Percentiles rank a stretch among this genome's conserved stretches.
These are phyloP conservation scores for Achaetomiella virescens DNA, from an alignment of 495 filamentous ascomycete genomes.

Conservation along the genomic window DNA sequence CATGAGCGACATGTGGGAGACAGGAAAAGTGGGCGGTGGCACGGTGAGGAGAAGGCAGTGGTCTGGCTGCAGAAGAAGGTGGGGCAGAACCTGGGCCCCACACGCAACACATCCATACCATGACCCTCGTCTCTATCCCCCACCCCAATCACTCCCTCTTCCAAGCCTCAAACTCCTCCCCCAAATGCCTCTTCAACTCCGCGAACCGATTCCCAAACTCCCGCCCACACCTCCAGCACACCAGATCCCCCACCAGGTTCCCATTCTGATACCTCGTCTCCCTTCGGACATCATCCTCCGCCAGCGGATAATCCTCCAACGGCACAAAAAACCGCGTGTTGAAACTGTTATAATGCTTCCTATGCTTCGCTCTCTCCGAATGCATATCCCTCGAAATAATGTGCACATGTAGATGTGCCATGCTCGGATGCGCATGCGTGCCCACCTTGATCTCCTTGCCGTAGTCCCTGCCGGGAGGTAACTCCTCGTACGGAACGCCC, in stretches of 20 bases:
- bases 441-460: slow-evolving; percentile 67
- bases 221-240: slow-evolving; percentile 80
- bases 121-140: neutral
- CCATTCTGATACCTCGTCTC: slow-evolving; percentile 48
- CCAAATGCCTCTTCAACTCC: slow-evolving; percentile 72
- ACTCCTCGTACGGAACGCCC: slow-evolving; percentile 33
- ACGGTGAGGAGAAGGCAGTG: too few species aligned
- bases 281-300: slow-evolving; percentile 52
- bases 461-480: slow-evolving; percentile 75
- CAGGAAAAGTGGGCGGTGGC: too few species aligned
- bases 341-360: slow-evolving; percentile 92
- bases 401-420: slow-evolving; percentile 91
- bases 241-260: slow-evolving; percentile 52
- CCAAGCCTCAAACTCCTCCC: slow-evolving; percentile 76
- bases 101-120: too few species aligned
- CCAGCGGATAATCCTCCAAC: slow-evolving; percentile 75
- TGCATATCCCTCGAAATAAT: slow-evolving; percentile 69
- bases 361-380: slow-evolving; percentile 63
- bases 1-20: too few species aligned
- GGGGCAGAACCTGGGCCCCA: too few species aligned
- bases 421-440: slow-evolving; percentile 79
- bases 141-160: slow-evolving; percentile 49
- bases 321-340: slow-evolving; percentile 78
- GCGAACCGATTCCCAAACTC: slow-evolving; percentile 67
- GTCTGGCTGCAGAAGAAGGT: too few species aligned